phyloP scores from a whole-genome alignment of 2,329 filamentous ascomycete species.

The Coleophoma eucalyptorum region DNA sequence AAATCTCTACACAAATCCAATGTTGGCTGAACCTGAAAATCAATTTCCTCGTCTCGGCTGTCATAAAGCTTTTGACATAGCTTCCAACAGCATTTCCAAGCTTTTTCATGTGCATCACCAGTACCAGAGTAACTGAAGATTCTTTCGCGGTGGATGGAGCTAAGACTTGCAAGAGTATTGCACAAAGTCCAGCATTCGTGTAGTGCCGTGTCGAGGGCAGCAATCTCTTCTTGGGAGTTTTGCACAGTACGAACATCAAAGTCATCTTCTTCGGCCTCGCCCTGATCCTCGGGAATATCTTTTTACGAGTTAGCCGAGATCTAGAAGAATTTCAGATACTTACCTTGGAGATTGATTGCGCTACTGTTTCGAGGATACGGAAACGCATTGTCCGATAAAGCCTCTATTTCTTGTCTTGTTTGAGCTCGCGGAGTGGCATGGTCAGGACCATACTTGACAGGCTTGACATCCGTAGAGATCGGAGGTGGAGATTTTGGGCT shows the following conservation, averaged over 20 bases:
- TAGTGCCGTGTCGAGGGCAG: slow-evolving; percentile 69
- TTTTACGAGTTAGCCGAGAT: slow-evolving; percentile 15
- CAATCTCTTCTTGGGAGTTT: slow-evolving; percentile 56
- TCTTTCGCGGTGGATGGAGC: slow-evolving; percentile 76
- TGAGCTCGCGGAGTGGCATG: slow-evolving; percentile 78
- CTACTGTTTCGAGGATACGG: slow-evolving; percentile 58
- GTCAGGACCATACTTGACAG: slow-evolving; percentile 61
- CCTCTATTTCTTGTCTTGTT: slow-evolving; percentile 71
- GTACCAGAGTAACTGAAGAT: slow-evolving; percentile 73
- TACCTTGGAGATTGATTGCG: slow-evolving; percentile 76
- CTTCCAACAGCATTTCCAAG: slow-evolving; percentile 93
- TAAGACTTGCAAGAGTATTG: slow-evolving; percentile 83
- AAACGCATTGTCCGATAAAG: slow-evolving; percentile 42
- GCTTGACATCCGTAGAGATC: slow-evolving; percentile 71
- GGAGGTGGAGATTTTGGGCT: slow-evolving; percentile 54
- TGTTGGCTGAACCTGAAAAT: slow-evolving; percentile 67
- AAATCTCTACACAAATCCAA: slow-evolving; percentile 89
- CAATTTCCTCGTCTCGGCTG: slow-evolving; percentile 67
- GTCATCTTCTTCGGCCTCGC: slow-evolving; percentile 50
- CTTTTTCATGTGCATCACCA: slow-evolving; percentile 76
- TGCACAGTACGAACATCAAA: slow-evolving; percentile 38
- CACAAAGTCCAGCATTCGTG: slow-evolving; percentile 92
- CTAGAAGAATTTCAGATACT: slow-evolving; percentile 11
- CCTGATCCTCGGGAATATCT: slow-evolving; percentile 32
- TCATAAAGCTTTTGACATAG: slow-evolving; percentile 87